phyloP scores from a whole-genome alignment of 768 basidiomycete genomes.

The Suillus tomentosus region DNA sequence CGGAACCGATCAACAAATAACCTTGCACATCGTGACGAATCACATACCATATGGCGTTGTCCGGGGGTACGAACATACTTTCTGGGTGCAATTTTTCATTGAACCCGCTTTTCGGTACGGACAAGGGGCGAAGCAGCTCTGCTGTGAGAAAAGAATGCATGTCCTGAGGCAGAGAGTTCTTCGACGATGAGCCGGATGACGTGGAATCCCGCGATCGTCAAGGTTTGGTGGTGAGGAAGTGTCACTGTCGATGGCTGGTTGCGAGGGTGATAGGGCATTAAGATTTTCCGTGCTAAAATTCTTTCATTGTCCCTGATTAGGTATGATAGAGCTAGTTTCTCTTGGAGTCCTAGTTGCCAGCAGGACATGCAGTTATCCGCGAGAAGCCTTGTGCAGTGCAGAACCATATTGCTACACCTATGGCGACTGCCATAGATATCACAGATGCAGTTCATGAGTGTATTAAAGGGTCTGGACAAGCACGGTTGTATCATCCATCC shows the following conservation, averaged over 20 bases:
- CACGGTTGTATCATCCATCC: conserved; percentile 65
- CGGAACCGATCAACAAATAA: background rate
- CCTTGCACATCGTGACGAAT: background rate
- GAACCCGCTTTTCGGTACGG: background rate
- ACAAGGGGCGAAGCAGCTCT: background rate
- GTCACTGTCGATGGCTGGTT: background rate
- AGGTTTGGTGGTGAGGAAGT: background rate
- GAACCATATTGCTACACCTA: background rate
- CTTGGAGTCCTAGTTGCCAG: background rate
- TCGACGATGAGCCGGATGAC: background rate
- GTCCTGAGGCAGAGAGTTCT: background rate
- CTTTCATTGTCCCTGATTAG: background rate
- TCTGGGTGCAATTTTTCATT: background rate
- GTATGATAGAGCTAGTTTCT: background rate
- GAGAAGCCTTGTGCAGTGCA: background rate
- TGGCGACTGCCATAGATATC: background rate
- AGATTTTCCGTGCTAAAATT: background rate
- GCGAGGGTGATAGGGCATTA: background rate
- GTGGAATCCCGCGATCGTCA: background rate
- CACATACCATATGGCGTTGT: background rate
- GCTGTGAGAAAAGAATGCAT: background rate
- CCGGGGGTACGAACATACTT: background rate
- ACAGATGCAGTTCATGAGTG: background rate
- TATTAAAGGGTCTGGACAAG: conserved; percentile 32
- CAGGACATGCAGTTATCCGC: background rate